Percentiles rank a stretch among this genome's conserved stretches.
These are phyloP conservation scores for Cryptococcus sp. DNA, from an alignment of 1,284 basidiomycete species.

Conservation along the genomic window DNA sequence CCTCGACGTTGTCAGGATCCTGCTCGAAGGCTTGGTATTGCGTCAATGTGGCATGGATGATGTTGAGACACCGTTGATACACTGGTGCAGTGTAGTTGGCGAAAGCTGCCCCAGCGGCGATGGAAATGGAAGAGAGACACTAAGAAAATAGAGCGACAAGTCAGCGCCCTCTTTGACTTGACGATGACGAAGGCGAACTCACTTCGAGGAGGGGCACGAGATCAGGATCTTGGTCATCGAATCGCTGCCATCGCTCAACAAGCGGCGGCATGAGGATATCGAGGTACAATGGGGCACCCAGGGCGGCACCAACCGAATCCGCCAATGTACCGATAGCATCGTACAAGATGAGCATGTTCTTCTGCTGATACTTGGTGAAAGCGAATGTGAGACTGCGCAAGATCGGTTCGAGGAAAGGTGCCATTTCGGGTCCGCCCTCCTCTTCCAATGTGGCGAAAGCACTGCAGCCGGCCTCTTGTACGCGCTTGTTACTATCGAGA, in stretches of 20 bases:
- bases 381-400: conserved; percentile 92
- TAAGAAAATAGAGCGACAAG: conserved; percentile 47
- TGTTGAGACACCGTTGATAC: conserved; percentile 84
- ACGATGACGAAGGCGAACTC: conserved; percentile 25
- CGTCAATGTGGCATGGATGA: conserved; percentile 79
- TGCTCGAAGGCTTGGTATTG: conserved; percentile 66
- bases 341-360: conserved; percentile 98
- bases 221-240: conserved; percentile 89
- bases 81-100: conserved; percentile 85
- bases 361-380: conserved; percentile 98
- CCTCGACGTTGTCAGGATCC: conserved; percentile 76
- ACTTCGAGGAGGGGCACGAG: conserved; percentile 93
- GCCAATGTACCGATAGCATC: conserved; percentile 97
- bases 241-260: conserved; percentile 82
- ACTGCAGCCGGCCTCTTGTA: conserved; percentile 98
- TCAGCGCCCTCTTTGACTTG: background rate
- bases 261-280: conserved; percentile 96
- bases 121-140: conserved; percentile 97
- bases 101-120: conserved; percentile 93
- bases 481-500: conserved; percentile 98
- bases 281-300: conserved; percentile 84
- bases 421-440: conserved; percentile 86
- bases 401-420: conserved; percentile 92
- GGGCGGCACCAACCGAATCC: conserved; percentile 86
- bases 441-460: conserved; percentile 99